Percentiles rank a stretch among this genome's conserved stretches.
Evolutionary conservation across 345 rosid genomes (phyloP).

Genomic region (Pistacia atlantica): DNA sequence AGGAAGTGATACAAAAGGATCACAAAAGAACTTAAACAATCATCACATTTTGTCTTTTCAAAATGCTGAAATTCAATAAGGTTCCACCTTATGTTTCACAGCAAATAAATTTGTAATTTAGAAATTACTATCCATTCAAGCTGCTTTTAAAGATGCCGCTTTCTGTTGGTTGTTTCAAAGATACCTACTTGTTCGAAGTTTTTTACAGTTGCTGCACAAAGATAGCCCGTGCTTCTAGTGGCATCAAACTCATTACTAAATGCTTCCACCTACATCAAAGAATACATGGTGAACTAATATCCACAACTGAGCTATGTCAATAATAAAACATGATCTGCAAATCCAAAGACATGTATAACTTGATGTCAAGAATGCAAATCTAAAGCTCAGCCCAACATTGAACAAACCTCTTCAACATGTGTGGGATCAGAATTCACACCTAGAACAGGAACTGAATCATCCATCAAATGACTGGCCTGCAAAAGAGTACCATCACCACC

Average conservation of each 20-base stretch:
- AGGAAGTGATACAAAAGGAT: background rate
- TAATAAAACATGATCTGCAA: background rate
- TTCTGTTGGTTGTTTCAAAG: background rate
- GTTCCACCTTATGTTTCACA: background rate
- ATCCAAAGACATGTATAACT: background rate
- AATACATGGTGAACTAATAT: conserved; percentile 1
- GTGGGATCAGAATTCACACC: conserved; percentile 98
- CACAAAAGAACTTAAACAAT: background rate
- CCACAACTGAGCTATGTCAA: background rate
- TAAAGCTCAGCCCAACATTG: background rate
- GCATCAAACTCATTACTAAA: conserved; percentile 78
- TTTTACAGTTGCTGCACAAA: conserved; percentile 81
- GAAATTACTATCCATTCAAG: background rate
- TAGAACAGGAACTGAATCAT: conserved; percentile 69
- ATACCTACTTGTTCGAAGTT: conserved; percentile 77
- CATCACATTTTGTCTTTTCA: background rate
- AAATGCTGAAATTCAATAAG: background rate
- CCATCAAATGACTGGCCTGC: conserved; percentile 89
- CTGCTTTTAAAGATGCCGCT: background rate
- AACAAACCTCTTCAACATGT: conserved; percentile 66
- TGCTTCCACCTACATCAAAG: conserved; percentile 57
- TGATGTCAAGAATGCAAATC: background rate
- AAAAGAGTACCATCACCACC: conserved; percentile 97
- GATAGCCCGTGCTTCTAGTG: conserved; percentile 79
- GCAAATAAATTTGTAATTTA: background rate